Evolutionary conservation across 2,329 filamentous ascomycete genomes (phyloP).

Genomic region (Monilinia laxa): DNA sequence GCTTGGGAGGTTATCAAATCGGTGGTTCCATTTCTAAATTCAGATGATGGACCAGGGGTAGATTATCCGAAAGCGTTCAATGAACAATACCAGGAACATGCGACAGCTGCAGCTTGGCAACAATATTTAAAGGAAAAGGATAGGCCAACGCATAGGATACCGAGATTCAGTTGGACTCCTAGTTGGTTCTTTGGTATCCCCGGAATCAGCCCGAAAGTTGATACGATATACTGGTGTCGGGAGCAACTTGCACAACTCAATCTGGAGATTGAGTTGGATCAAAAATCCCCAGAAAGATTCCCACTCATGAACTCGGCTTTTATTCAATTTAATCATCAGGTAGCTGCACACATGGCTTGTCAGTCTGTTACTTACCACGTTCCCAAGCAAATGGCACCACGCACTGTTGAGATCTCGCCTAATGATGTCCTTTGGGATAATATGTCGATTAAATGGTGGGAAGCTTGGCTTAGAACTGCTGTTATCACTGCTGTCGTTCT

Average conservation of each 20-base stretch:
- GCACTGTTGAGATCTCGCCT: slow-evolving; percentile 90
- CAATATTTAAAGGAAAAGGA: slow-evolving; percentile 79
- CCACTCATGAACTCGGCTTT: slow-evolving; percentile 96
- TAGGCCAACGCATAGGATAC: slow-evolving; percentile 79
- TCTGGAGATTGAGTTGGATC: slow-evolving; percentile 86
- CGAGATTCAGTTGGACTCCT: slow-evolving; percentile 56
- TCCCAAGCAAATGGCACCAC: slow-evolving; percentile 89
- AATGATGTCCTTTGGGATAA: slow-evolving; percentile 96
- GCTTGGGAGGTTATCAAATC: slow-evolving; percentile 52
- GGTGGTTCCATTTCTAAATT: slow-evolving; percentile 48
- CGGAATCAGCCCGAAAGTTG: slow-evolving; percentile 82
- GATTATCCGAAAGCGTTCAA: slow-evolving; percentile 65
- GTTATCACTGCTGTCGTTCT: slow-evolving; percentile 64
- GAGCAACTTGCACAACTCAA: slow-evolving; percentile 85
- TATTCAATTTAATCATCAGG: slow-evolving; percentile 97
- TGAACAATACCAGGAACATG: slow-evolving; percentile 58
- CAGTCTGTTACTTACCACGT: slow-evolving; percentile 88
- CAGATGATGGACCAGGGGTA: slow-evolving; percentile 34
- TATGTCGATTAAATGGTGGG: slow-evolving; percentile 95
- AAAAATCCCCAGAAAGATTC: slow-evolving; percentile 79
- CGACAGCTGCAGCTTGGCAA: slow-evolving; percentile 72
- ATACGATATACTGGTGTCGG: slow-evolving; percentile 90
- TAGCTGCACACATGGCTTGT: slow-evolving; percentile 97
- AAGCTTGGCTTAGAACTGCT: slow-evolving; percentile 64
- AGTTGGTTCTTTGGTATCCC: slow-evolving; percentile 77